Conservation (phyloP, 768 basidiomycete genomes). For the Porphyrellus cyaneotinctus region DNA sequence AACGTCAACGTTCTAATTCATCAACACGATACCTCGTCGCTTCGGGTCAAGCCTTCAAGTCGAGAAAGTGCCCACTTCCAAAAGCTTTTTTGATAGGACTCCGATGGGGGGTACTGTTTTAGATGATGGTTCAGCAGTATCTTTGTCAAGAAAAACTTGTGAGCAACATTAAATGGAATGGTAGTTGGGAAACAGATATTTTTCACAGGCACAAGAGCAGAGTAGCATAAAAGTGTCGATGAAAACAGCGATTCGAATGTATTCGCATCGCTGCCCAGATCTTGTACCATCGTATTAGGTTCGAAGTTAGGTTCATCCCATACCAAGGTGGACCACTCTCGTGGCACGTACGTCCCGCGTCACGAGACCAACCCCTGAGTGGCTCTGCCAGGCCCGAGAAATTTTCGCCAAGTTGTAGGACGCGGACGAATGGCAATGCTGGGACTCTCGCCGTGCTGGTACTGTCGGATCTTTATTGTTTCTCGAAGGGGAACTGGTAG, state of each 20-base stretch:
- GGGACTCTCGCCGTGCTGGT: too few relatives aligned
- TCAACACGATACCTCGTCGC: constrained; percentile 43
- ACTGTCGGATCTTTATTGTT: too few relatives aligned
- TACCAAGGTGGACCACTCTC: too few relatives aligned
- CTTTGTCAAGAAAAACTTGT: constrained; percentile 50
- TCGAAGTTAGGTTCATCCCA: too few relatives aligned
- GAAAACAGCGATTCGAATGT: constrained; percentile 29
- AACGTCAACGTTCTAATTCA: neutral
- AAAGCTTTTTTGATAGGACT: constrained; percentile 57
- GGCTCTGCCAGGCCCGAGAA: too few relatives aligned
- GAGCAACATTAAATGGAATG: constrained; percentile 38
- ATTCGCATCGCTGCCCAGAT: neutral
- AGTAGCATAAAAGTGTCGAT: constrained; percentile 48
- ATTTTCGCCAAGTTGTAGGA: too few relatives aligned
- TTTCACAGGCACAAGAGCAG: constrained; percentile 45
- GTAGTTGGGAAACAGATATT: constrained; percentile 39
- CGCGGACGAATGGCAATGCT: too few relatives aligned
- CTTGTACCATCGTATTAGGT: neutral
- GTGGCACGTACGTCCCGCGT: too few relatives aligned
- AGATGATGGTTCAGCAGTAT: constrained; percentile 55
- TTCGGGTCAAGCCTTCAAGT: constrained; percentile 43
- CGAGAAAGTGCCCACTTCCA: constrained; percentile 68
- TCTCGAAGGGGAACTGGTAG: too few relatives aligned
- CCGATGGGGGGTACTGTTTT: constrained; percentile 55
- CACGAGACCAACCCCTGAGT: too few relatives aligned